Conservation (phyloP, 371 early-diverging fungal species). For the Thermomucor indicae-seudaticae region DNA sequence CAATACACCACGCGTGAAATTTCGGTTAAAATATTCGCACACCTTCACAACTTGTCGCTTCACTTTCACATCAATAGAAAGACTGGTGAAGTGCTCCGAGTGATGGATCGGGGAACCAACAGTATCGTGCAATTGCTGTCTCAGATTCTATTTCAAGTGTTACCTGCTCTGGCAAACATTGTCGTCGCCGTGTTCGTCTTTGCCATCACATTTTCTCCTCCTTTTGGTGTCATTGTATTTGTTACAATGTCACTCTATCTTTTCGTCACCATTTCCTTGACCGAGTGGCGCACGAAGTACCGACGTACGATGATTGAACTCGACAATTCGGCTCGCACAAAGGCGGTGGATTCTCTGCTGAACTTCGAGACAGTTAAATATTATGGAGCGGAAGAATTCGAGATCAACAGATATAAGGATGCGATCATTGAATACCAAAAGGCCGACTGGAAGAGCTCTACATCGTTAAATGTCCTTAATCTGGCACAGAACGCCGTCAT, state of each 20-base stretch:
- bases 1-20: slow-evolving; percentile 87
- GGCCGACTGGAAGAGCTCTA: slow-evolving; percentile 73
- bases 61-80: slow-evolving; percentile 91
- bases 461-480: slow-evolving; percentile 76
- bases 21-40: slow-evolving; percentile 82
- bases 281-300: slow-evolving; percentile 90
- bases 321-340: slow-evolving; percentile 72
- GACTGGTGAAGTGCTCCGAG: slow-evolving; percentile 89
- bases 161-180: slow-evolving; percentile 88
- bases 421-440: slow-evolving; percentile 75
- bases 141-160: slow-evolving; percentile 82
- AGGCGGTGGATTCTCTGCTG: slow-evolving; percentile 87
- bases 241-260: slow-evolving; percentile 87
- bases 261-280: slow-evolving; percentile 75
- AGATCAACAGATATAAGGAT: slow-evolving; percentile 71
- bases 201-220: slow-evolving; percentile 64
- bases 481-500: slow-evolving; percentile 83
- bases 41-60: slow-evolving; percentile 80
- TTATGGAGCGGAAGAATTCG: slow-evolving; percentile 76
- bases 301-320: slow-evolving; percentile 72
- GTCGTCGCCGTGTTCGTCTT: slow-evolving; percentile 75
- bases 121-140: slow-evolving; percentile 77
- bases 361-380: slow-evolving; percentile 97
- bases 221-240: slow-evolving; percentile 81
- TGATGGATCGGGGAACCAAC: slow-evolving; percentile 86